Evolutionary conservation across 495 filamentous ascomycete genomes (phyloP), one percentile per base, ranked within the genome.

Genomic region (Talaromyces trachyspermus): DNA sequence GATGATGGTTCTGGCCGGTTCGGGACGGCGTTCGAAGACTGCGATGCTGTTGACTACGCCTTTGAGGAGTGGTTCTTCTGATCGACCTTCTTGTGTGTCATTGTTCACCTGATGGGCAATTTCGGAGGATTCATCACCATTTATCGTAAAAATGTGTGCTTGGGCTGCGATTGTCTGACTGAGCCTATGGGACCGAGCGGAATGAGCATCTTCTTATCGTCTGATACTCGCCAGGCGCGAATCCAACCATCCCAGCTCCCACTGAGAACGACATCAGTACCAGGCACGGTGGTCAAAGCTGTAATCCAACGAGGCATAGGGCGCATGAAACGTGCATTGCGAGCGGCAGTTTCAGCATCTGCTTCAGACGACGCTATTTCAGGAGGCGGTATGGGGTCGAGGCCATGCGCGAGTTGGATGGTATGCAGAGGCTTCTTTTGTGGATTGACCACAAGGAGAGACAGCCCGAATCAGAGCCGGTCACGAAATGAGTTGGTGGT

Each of bases 381-480:
- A 23, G 91, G 65, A 0, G 85, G 77, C 14, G 69, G 71, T 19
- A 72, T 49, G 0, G 77, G 71, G 41, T 92, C 86, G 24, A 90
- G 65, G 20, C 92, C 92, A 63, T 98, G 92, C 4, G 92, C 88
- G 38, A 87, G 71, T 1, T 80, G 75, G 12, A 92, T 61, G 2
- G 83, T 85, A 66, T 83, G 82, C n/a, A 97, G 65, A 0, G 94
- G 83, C 62, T 98, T 98, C 76, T 98, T 98, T 92, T 95, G 56
- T 92, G 81, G 27, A 89, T 66, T 32, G 78, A 83, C 91, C 91
- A 98, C n/a, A 98, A 76, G 3, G 79, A 83, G 26, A 98, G 59
- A 11, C 77, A 74, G 41, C 92, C 94, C 53, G 89, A 94, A 66
- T 96, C 91, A 45, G 85, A 85, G 4, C 89, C 92, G 4, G 92